A percentile compares a stretch with the other conserved stretches of the same genome.
Evolutionary conservation across 495 filamentous ascomycete species (phyloP).

Genomic region (Opeltia flavorubescens): DNA sequence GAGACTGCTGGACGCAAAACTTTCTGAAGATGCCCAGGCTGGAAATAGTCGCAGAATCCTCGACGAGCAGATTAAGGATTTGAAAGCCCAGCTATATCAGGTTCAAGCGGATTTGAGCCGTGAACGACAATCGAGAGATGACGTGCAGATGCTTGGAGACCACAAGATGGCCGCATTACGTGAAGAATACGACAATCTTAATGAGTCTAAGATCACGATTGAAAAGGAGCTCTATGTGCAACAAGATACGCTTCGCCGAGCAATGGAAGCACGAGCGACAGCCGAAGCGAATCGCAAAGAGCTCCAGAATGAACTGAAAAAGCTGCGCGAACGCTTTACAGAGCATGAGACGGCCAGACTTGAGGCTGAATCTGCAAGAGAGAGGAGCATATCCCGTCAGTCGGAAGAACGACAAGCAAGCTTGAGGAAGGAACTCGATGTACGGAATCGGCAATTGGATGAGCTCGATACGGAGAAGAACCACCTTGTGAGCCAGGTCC

Average conservation of each 20-base stretch:
- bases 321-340: slow-evolving; percentile 66
- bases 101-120: slow-evolving; percentile 79
- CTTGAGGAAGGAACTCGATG: slow-evolving; percentile 64
- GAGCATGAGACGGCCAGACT: slow-evolving; percentile 73
- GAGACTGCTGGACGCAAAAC: slow-evolving; percentile 68
- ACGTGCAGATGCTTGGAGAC: slow-evolving; percentile 81
- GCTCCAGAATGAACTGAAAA: slow-evolving; percentile 69
- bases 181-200: slow-evolving; percentile 74
- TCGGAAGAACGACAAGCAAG: slow-evolving; percentile 72
- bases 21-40: slow-evolving; percentile 78
- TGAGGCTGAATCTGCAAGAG: slow-evolving; percentile 65
- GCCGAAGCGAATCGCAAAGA: slow-evolving; percentile 84
- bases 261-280: slow-evolving; percentile 61
- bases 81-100: slow-evolving; percentile 73
- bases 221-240: slow-evolving; percentile 98
- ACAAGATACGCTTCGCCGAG: slow-evolving; percentile 81
- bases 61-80: slow-evolving; percentile 72
- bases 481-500: slow-evolving; percentile 57
- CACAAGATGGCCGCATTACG: slow-evolving; percentile 72
- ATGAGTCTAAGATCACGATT: slow-evolving; percentile 90
- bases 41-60: slow-evolving; percentile 74
- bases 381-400: slow-evolving; percentile 61
- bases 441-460: slow-evolving; percentile 50
- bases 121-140: slow-evolving; percentile 89
- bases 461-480: slow-evolving; percentile 65